phyloP scores from a whole-genome alignment of 164 flowering plant species.

The Tetrastigma voinierianum region DNA sequence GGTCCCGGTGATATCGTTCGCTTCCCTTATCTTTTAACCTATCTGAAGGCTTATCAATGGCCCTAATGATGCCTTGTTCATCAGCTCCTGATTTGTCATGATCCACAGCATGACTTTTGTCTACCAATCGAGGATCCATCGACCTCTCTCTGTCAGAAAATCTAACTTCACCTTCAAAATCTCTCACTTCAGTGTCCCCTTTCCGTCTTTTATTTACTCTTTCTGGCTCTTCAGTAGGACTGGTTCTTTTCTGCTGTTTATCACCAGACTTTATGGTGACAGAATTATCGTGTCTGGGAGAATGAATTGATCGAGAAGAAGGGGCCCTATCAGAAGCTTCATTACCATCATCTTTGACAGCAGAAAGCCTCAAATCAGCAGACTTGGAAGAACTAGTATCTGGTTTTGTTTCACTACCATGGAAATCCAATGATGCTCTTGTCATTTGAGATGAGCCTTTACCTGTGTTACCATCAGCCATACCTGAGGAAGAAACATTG shows the following conservation, averaged over 20 bases:
- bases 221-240: constrained; percentile 73
- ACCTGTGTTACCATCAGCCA: constrained; percentile 46
- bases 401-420: constrained; percentile 35
- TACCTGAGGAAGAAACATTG: constrained; percentile 29
- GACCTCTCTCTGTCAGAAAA: constrained; percentile 64
- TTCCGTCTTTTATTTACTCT: constrained; percentile 71
- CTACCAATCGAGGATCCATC: constrained; percentile 42
- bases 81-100: constrained; percentile 52
- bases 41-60: constrained; percentile 53
- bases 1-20: constrained; percentile 79
- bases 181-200: constrained; percentile 76
- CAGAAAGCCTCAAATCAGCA: constrained; percentile 37
- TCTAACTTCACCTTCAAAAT: constrained; percentile 58
- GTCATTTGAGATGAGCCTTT: constrained; percentile 38
- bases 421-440: constrained; percentile 38
- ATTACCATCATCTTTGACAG: constrained; percentile 46
- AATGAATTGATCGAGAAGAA: constrained; percentile 51
- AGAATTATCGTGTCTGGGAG: constrained; percentile 63
- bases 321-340: constrained; percentile 50
- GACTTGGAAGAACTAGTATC: constrained; percentile 47
- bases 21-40: constrained; percentile 68
- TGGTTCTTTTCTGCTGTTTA: constrained; percentile 71
- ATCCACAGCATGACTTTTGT: constrained; percentile 40
- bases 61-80: constrained; percentile 44
- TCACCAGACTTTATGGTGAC: constrained; percentile 56